Evolutionary conservation across 495 filamentous ascomycete species (phyloP), one percentile per base, ranked within the genome.

Genomic region (Lasiosphaeriaceae sp.): DNA sequence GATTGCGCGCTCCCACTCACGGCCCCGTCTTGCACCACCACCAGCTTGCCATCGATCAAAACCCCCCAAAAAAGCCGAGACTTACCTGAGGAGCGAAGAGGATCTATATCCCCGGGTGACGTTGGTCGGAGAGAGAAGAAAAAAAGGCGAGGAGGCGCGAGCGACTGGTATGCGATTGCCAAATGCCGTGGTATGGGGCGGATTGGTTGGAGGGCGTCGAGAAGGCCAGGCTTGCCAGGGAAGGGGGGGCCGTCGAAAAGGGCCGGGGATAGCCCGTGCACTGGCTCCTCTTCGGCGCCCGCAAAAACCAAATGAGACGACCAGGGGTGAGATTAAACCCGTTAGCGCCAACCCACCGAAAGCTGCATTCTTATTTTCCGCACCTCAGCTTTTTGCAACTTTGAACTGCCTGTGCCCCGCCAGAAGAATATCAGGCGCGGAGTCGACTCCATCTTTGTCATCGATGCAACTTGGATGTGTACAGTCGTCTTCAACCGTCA

Each of bases 251-350:
- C 17, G 22, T 11, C n/a, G 2, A 16, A 2, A n/a, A 41, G 35
- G 19, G n/a, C 19, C 52, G 31, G 41, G n/a, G 50, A 6, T 63
- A 63, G 66, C 44, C 66, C 57, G 66, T 68, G 66, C 63, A 24
- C 31, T 17, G 19, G 6, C 22, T 21, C 41, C 47, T 9, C 44
- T 45, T 19, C 21, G 2, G n/a, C n/a, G 23, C 7, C 26, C 19
- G 19, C 20, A 26, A 57, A 65, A 66, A 66, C 63, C 57, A 68
- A 68, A 66, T 68, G 66, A 66, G 61, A 60, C 58, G 50, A 46
- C 56, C 60, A 57, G 54, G 52, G 46, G 63, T 64, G 64, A 66
- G 58, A 62, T 47, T 58, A 55, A 57, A 44, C 58, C 56, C 57
- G 60, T 43, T 63, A 63, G 37, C 50, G 57, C 49, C 54, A 60